These are phyloP conservation scores for Magnaporthiopsis rhizophila DNA, from an alignment of 2,329 filamentous ascomycete species.

Conservation along the genomic window DNA sequence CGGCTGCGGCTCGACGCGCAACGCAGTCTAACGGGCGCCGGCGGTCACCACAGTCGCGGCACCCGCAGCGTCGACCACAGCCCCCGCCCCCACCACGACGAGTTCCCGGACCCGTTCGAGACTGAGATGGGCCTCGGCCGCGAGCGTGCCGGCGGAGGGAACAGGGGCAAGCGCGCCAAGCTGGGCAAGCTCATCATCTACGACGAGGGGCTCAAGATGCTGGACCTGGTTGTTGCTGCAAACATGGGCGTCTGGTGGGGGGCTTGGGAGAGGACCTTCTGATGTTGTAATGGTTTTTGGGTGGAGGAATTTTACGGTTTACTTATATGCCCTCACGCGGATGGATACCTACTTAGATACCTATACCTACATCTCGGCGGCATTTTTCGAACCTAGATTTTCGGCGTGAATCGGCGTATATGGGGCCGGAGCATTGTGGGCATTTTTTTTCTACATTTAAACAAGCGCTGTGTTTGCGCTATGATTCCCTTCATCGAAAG, in stretches of 20 bases:
- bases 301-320: background rate
- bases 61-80: background rate
- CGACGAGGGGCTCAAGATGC: conserved; percentile 88
- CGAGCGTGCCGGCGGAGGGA: conserved; percentile 80
- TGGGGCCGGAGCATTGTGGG: background rate
- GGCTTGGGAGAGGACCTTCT: conserved; percentile 59
- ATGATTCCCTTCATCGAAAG: background rate
- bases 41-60: background rate
- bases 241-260: conserved; percentile 94
- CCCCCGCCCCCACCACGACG: background rate
- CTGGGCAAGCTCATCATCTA: conserved; percentile 87
- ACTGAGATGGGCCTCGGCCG: conserved; percentile 57
- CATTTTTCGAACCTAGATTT: background rate
- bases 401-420: background rate
- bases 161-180: conserved; percentile 80
- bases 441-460: background rate
- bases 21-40: background rate
- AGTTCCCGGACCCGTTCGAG: conserved; percentile 14
- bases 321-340: too few relatives aligned
- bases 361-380: background rate
- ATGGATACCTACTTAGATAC: too few relatives aligned
- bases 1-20: conserved; percentile 25
- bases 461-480: background rate
- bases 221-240: conserved; percentile 83
- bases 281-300: background rate